phyloP scores from a whole-genome alignment of 177 flowering plant species.

The Vitis hybrid region DNA sequence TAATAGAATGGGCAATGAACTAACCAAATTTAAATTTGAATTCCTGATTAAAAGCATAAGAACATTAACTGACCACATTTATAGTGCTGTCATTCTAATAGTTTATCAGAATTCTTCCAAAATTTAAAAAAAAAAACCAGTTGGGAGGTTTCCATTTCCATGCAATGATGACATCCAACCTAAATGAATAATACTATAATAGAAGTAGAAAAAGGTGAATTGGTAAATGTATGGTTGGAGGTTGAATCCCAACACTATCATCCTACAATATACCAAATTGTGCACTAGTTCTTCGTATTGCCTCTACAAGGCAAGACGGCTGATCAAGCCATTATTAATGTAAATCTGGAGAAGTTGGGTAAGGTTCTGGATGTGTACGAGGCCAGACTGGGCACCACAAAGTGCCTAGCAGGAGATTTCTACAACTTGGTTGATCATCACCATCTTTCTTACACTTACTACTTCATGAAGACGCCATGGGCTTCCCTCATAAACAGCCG shows the following conservation, averaged over 20 bases:
- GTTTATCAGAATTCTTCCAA: too few relatives aligned
- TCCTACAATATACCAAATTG: conserved; percentile 32
- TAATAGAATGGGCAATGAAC: too few relatives aligned
- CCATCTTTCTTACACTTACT: conserved; percentile 40
- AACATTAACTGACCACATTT: too few relatives aligned
- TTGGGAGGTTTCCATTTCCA: too few relatives aligned
- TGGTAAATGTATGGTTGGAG: conserved; percentile 47
- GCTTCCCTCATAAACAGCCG: conserved; percentile 34
- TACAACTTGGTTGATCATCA: conserved; percentile 44
- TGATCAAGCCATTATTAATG: conserved; percentile 29
- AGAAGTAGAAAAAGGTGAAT: conserved; percentile 27
- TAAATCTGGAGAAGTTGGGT: conserved; percentile 33
- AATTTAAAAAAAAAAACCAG: too few relatives aligned
- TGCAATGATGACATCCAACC: too few relatives aligned
- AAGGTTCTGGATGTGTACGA: conserved; percentile 59
- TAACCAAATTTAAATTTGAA: too few relatives aligned
- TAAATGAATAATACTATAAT: too few relatives aligned
- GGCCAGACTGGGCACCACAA: conserved; percentile 29
- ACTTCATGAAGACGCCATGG: conserved; percentile 44
- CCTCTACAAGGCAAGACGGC: conserved; percentile 31
- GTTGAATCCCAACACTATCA: conserved; percentile 49
- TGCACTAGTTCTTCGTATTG: conserved; percentile 25
- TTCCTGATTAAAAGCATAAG: too few relatives aligned
- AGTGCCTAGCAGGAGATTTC: conserved; percentile 53
- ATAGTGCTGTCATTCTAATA: too few relatives aligned